Conservation (phyloP, 371 early-diverging fungal species). For the Batkoa obscura region DNA sequence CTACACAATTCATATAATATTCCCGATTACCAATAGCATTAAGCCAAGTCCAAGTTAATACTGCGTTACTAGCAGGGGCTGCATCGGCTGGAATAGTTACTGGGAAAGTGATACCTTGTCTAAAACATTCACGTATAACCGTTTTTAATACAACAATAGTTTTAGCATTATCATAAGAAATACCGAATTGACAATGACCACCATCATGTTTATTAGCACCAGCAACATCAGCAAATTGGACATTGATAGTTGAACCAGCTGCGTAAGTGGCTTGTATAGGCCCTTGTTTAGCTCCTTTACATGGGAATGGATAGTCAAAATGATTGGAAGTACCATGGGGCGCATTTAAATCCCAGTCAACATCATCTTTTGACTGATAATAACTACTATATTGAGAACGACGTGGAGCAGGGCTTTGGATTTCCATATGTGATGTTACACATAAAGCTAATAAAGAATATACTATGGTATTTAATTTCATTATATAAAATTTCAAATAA, state of each 20-base stretch:
- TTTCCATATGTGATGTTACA: constrained; percentile 9
- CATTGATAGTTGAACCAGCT: constrained; percentile 16
- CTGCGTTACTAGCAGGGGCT: constrained; percentile 14
- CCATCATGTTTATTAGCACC: constrained; percentile 20
- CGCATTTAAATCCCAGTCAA: constrained; percentile 10
- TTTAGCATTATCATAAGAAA: constrained; percentile 36
- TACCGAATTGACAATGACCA: constrained; percentile 47
- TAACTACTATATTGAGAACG: constrained; percentile 9
- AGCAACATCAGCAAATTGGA: constrained; percentile 11
- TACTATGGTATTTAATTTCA: too few relatives aligned
- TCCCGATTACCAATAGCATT: constrained; percentile 36
- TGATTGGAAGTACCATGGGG: constrained; percentile 8
- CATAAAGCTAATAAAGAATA: not conserved
- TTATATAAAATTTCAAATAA: too few relatives aligned
- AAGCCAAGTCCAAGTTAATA: constrained; percentile 48
- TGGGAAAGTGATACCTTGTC: constrained; percentile 11
- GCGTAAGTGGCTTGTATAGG: constrained; percentile 7
- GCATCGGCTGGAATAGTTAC: constrained; percentile 29
- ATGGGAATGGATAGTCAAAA: constrained; percentile 7
- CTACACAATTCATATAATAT: constrained; percentile 51
- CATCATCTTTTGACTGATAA: not conserved
- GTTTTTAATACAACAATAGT: constrained; percentile 39
- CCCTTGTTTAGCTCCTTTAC: constrained; percentile 9
- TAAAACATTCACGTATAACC: constrained; percentile 16
- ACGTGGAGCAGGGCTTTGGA: constrained; percentile 16